These are phyloP conservation scores for Multifurca ochricompacta DNA, from an alignment of 768 basidiomycete species.

Conservation along the genomic window DNA sequence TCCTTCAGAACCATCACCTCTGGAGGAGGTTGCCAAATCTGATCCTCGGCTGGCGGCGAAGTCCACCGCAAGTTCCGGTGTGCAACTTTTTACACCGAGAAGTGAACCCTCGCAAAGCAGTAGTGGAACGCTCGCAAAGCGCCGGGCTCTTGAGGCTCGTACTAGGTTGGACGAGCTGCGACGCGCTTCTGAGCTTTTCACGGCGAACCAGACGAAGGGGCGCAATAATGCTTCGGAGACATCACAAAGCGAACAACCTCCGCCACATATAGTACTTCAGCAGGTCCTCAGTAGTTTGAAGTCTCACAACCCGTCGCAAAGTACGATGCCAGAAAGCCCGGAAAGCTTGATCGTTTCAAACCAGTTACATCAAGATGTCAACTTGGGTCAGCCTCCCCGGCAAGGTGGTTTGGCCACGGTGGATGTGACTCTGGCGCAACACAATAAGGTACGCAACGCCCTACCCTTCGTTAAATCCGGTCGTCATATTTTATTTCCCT, in stretches of 20 bases:
- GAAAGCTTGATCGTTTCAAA: not conserved
- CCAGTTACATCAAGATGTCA: not conserved
- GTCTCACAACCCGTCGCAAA: conserved; percentile 4
- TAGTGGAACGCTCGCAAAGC: conserved; percentile 4
- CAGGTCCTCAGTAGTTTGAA: not conserved
- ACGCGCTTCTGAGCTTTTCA: not conserved
- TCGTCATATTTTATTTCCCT: not conserved
- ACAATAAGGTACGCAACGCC: not conserved
- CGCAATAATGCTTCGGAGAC: not conserved
- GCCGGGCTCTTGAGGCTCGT: conserved; percentile 10
- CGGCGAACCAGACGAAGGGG: not conserved
- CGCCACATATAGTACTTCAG: conserved; percentile 5
- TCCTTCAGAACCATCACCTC: not conserved
- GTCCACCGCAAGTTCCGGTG: not conserved
- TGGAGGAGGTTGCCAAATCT: not conserved
- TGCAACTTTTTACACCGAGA: not conserved
- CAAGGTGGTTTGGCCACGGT: not conserved
- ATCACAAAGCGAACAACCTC: conserved; percentile 1
- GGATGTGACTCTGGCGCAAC: not conserved
- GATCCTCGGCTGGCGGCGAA: not conserved
- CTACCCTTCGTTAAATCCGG: not conserved
- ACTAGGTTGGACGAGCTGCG: conserved; percentile 10
- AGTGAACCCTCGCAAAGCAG: not conserved
- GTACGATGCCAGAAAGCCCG: not conserved
- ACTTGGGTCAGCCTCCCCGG: not conserved